Percentiles rank a stretch among this genome's conserved stretches.
Evolutionary conservation across 2,329 filamentous ascomycete genomes (phyloP).

Genomic region (Colletotrichum plurivorum): DNA sequence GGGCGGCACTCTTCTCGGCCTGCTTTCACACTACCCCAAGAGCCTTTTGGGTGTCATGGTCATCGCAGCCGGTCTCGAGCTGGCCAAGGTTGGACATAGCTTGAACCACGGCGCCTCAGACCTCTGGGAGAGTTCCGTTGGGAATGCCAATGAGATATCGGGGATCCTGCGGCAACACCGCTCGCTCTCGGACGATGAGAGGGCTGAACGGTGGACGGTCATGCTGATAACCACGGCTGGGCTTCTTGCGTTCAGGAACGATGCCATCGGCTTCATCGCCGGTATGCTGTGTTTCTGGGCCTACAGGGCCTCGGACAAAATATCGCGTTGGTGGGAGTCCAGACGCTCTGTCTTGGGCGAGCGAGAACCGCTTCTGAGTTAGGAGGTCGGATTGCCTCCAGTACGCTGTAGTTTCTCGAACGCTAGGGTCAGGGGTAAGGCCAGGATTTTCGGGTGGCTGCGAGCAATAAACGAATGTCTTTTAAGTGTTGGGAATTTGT

Average conservation of each 20-base stretch:
- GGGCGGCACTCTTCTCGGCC: conserved; percentile 78
- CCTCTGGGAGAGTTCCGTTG: conserved; percentile 69
- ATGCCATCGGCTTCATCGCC: conserved; percentile 87
- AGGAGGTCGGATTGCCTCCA: not conserved
- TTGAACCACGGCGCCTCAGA: conserved; percentile 80
- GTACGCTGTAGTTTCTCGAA: not conserved
- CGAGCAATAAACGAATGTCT: too few species aligned
- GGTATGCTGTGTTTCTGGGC: conserved; percentile 85
- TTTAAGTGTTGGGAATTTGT: too few species aligned
- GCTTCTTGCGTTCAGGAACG: conserved; percentile 89
- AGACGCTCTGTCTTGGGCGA: conserved; percentile 45
- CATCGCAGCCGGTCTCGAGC: conserved; percentile 87
- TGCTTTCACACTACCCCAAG: conserved; percentile 81
- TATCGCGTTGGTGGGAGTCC: conserved; percentile 56
- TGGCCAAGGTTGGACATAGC: conserved; percentile 87
- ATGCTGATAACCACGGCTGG: conserved; percentile 91
- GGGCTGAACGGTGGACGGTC: conserved; percentile 84
- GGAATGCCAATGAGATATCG: conserved; percentile 53
- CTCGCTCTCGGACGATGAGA: conserved; percentile 75
- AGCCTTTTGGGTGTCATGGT: conserved; percentile 89
- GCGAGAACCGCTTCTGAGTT: conserved; percentile 48
- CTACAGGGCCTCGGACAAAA: conserved; percentile 65
- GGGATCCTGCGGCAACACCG: conserved; percentile 59
- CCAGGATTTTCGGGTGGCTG: too few species aligned
- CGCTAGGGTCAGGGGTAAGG: too few species aligned